Conservation (phyloP, 495 filamentous ascomycete species). For the Aspergillus saccharolyticus region DNA sequence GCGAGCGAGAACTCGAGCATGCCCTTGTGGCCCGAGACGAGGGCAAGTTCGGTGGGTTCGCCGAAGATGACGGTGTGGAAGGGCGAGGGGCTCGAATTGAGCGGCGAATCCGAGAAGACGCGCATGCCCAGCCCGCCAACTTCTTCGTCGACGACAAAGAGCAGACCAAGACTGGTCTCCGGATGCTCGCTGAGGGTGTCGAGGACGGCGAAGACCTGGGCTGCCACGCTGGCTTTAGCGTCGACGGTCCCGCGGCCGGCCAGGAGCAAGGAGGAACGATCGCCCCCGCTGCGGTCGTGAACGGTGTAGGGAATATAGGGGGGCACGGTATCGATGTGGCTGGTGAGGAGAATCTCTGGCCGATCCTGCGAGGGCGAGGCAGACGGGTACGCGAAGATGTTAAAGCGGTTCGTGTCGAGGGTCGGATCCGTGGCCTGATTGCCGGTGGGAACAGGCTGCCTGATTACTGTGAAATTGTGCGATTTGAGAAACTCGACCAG, state of each 20-base stretch:
- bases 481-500: conserved; percentile 62
- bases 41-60: conserved; percentile 82
- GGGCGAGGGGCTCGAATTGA: conserved; percentile 27
- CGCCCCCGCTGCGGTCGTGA: conserved; percentile 21
- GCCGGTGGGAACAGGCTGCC: conserved; percentile 44
- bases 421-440: conserved; percentile 13
- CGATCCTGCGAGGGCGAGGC: conserved; percentile 30
- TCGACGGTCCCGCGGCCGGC: conserved; percentile 82
- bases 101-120: conserved; percentile 37
- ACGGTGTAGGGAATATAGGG: conserved; percentile 56
- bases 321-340: conserved; percentile 68
- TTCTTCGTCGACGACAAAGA: conserved; percentile 92
- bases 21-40: conserved; percentile 89
- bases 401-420: conserved; percentile 46
- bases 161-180: conserved; percentile 54
- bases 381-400: conserved; percentile 73
- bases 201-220: conserved; percentile 64
- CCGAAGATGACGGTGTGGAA: conserved; percentile 77
- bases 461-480: conserved; percentile 62
- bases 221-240: conserved; percentile 82
- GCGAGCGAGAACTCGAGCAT: conserved; percentile 57
- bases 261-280: conserved; percentile 44
- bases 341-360: conserved; percentile 66
- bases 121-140: conserved; percentile 80
- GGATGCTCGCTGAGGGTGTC: conserved; percentile 49